A percentile compares a stretch with the other conserved stretches of the same genome.
Evolutionary conservation across 2,329 filamentous ascomycete genomes (phyloP).

Genomic region (Diaporthe sp.): DNA sequence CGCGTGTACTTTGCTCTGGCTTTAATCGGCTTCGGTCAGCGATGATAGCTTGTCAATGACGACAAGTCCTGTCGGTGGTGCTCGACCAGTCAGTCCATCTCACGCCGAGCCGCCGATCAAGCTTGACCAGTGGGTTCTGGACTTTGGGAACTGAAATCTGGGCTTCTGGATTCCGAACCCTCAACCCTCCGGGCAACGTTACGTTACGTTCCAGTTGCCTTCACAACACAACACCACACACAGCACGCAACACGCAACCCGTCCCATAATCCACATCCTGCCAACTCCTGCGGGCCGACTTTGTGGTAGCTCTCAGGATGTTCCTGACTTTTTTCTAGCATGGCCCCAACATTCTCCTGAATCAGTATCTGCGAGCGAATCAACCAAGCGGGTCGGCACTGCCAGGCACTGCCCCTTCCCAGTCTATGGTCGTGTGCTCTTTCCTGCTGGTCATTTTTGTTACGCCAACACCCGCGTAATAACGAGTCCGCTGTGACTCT

Average conservation of each 20-base stretch:
- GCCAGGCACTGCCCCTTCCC: neutral
- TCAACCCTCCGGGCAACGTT: conserved; percentile 10
- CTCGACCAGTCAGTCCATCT: neutral
- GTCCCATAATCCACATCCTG: neutral
- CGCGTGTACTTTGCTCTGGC: neutral
- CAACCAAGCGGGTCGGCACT: neutral
- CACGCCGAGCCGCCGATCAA: conserved; percentile 14
- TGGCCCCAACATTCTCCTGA: neutral
- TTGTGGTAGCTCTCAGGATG: neutral
- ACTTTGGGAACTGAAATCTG: neutral
- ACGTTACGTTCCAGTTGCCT: conserved; percentile 20
- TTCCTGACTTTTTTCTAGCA: neutral
- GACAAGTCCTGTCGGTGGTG: neutral
- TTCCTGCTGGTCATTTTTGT: neutral
- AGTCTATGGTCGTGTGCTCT: neutral
- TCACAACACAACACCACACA: conserved; percentile 1
- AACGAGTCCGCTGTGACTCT: neutral
- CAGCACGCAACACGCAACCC: neutral
- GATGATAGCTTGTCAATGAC: neutral
- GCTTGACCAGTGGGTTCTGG: neutral
- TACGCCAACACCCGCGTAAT: neutral
- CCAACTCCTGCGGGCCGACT: neutral
- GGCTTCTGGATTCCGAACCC: neutral
- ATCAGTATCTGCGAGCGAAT: neutral
- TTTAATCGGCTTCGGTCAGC: neutral